A percentile compares a stretch with the other conserved stretches of the same genome.
Conservation (phyloP, 2,329 filamentous ascomycete genomes). For the Apiospora saccharicola region DNA sequence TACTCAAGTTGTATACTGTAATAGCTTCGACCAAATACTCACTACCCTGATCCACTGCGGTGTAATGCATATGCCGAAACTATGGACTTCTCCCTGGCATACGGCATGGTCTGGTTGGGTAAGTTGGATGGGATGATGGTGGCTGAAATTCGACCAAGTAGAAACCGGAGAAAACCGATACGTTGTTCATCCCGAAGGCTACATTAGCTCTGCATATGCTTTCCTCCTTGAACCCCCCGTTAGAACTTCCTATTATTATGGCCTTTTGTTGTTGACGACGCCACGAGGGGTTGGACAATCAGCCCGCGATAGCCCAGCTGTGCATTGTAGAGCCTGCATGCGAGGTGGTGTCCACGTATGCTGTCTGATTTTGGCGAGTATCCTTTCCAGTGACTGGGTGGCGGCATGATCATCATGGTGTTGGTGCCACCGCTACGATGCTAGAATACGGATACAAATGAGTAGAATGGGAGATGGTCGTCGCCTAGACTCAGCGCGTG, state of each 20-base stretch:
- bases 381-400: not conserved
- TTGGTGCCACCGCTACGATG: not conserved
- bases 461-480: not conserved
- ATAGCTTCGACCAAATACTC: not conserved
- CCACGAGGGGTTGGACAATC: not conserved
- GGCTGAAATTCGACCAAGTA: not conserved
- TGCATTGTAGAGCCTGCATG: conserved; percentile 1
- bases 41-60: not conserved
- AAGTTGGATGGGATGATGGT: not conserved
- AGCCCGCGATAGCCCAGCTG: not conserved
- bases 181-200: conserved; percentile 3
- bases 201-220: conserved; percentile 7
- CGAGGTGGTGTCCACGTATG: conserved; percentile 9
- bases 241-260: not conserved
- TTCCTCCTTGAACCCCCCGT: not conserved
- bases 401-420: not conserved
- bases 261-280: not conserved
- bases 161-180: conserved; percentile 13
- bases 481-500: not conserved
- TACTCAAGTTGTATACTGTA: not conserved
- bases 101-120: not conserved
- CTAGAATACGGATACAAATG: not conserved
- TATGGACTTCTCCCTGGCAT: not conserved
- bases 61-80: not conserved
- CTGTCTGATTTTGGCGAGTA: not conserved